phyloP scores from a whole-genome alignment of 2,329 filamentous ascomycete species.

The Aspergillus transmontanensis region DNA sequence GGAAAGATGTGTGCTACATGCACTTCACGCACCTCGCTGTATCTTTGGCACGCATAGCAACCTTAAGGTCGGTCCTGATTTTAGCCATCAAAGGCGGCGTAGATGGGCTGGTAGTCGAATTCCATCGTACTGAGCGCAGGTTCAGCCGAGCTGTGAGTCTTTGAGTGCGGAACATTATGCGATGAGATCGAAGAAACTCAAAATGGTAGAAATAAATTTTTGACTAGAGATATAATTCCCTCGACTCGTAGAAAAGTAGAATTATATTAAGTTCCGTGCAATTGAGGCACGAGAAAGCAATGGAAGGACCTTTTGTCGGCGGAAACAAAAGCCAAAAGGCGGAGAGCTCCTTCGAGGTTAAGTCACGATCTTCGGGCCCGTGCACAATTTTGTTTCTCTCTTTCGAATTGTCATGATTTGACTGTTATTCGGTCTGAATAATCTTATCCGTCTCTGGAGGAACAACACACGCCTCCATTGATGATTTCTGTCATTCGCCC shows the following conservation, averaged over 20 bases:
- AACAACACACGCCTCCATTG: conserved; percentile 22
- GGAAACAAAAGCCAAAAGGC: conserved; percentile 23
- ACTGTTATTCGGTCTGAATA: conserved; percentile 16
- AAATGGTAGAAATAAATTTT: not conserved
- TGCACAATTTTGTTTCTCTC: conserved; percentile 41
- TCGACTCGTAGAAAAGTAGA: not conserved
- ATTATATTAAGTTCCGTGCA: not conserved
- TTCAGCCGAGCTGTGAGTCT: conserved; percentile 31
- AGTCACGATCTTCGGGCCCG: conserved; percentile 30
- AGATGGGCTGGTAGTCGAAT: conserved; percentile 39
- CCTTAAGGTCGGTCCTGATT: conserved; percentile 50
- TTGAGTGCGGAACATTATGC: conserved; percentile 36
- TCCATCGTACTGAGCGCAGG: conserved; percentile 40
- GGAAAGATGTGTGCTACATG: not conserved
- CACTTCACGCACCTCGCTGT: conserved; percentile 39
- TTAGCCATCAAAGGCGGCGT: conserved; percentile 48
- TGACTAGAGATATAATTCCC: not conserved
- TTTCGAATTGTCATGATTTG: conserved; percentile 15
- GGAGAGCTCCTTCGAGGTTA: conserved; percentile 12
- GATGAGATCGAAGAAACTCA: not conserved
- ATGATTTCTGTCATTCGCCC: conserved; percentile 15
- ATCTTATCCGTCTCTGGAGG: conserved; percentile 7
- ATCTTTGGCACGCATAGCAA: conserved; percentile 54
- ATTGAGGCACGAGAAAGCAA: not conserved
- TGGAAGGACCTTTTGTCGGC: conserved; percentile 7